These are phyloP conservation scores for Eremothecium gossypii DNA, from an alignment of 1,139 yeast genomes.

Conservation along the genomic window DNA sequence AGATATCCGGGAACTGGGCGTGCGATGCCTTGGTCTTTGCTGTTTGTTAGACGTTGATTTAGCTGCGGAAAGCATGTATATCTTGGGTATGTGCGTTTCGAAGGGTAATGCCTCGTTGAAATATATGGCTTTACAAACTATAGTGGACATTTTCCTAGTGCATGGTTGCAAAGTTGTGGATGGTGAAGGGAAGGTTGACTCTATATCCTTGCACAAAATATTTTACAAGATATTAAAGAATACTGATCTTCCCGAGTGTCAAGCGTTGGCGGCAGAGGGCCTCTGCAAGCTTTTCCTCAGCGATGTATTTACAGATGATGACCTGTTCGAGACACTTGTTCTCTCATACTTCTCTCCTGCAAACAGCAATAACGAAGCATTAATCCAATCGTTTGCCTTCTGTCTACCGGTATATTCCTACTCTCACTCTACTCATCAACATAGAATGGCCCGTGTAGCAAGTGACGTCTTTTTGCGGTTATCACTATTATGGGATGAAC, in stretches of 20 bases:
- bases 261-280: slow-evolving; percentile 80
- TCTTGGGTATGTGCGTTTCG: slow-evolving; percentile 58
- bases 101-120: slow-evolving; percentile 50
- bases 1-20: slow-evolving; percentile 56
- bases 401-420: slow-evolving; percentile 87
- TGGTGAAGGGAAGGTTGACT: slow-evolving; percentile 53
- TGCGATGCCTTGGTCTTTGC: slow-evolving; percentile 70
- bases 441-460: slow-evolving; percentile 51
- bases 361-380: slow-evolving; percentile 51
- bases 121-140: slow-evolving; percentile 53
- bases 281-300: slow-evolving; percentile 74
- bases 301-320: slow-evolving; percentile 62
- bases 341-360: slow-evolving; percentile 67
- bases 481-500: slow-evolving; percentile 28
- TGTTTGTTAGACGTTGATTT: slow-evolving; percentile 59
- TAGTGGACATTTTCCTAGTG: slow-evolving; percentile 69
- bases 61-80: slow-evolving; percentile 50
- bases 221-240: slow-evolving; percentile 59
- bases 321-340: slow-evolving; percentile 61
- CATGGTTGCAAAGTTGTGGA: slow-evolving; percentile 67
- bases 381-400: slow-evolving; percentile 76
- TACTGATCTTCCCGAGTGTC: slow-evolving; percentile 53
- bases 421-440: slow-evolving; percentile 69
- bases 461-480: slow-evolving; percentile 61
- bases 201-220: slow-evolving; percentile 51